phyloP scores from a whole-genome alignment of 2,329 filamentous ascomycete genomes.

The Aspergillus hortae region DNA sequence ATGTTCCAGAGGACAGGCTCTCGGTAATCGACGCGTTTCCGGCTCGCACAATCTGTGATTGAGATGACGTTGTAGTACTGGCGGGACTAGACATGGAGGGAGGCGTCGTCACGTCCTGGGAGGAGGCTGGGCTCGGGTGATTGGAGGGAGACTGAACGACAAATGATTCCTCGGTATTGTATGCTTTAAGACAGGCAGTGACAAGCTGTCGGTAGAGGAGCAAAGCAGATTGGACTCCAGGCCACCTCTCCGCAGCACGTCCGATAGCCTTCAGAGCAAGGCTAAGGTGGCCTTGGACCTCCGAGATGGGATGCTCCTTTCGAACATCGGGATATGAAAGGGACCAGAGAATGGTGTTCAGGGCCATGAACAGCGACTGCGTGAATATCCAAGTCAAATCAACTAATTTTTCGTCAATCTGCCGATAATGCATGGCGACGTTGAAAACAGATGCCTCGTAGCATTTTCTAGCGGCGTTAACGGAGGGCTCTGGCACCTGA shows the following conservation, averaged over 20 bases:
- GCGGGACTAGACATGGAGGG: conserved; percentile 41
- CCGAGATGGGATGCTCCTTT: conserved; percentile 65
- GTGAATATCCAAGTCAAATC: conserved; percentile 95
- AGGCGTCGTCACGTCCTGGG: conserved; percentile 37
- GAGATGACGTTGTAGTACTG: conserved; percentile 35
- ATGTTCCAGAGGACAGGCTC: conserved; percentile 27
- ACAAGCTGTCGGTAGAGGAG: conserved; percentile 85
- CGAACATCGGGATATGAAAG: conserved; percentile 84
- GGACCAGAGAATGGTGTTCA: conserved; percentile 90
- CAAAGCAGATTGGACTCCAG: conserved; percentile 78
- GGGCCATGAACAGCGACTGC: conserved; percentile 80
- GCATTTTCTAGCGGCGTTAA: conserved; percentile 73
- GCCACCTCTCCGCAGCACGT: conserved; percentile 83
- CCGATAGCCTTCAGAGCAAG: conserved; percentile 75
- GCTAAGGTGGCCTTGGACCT: conserved; percentile 71
- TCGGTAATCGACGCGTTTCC: conserved; percentile 26
- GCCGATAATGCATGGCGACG: conserved; percentile 73
- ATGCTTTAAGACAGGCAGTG: conserved; percentile 81
- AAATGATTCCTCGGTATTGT: conserved; percentile 60
- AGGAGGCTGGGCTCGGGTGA: conserved; percentile 39
- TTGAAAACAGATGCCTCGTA: conserved; percentile 80
- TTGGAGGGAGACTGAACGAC: conserved; percentile 48
- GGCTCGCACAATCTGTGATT: conserved; percentile 30
- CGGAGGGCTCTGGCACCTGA: conserved; percentile 80
- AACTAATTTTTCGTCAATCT: conserved; percentile 70